Base-by-base conservation (phyloP, 2,329 filamentous ascomycete genomes). In the Neoascochyta sp. region DNA sequence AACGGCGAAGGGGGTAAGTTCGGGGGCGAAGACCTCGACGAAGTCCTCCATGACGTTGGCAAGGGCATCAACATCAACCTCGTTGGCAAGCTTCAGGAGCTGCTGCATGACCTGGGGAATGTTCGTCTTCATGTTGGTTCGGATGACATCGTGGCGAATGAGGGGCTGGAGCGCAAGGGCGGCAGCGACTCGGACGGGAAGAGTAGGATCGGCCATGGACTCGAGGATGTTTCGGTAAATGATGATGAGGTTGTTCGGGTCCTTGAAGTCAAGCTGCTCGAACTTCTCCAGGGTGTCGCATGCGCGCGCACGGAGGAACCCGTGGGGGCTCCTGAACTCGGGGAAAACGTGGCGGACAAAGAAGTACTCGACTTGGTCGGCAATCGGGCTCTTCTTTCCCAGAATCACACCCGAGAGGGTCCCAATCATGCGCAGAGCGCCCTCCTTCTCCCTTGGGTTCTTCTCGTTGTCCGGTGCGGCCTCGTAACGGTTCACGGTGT, bases 31-130 rank as follows among this genome's bases (percentile, higher is more conserved):
- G 3, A 96, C 89, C 64, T 98, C 92, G 24, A 98, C 92, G 58
- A 98, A 98, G 58, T 98, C 92, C 65, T 98, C 92, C 92, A 98
- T 98, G 21, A 98, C 92, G 55, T 96, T 96, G 13, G 92, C 90
- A 22, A 98, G 73, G 4, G 92, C 89, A 63, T 98, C 92, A 26
- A 98, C 90, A 58, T 98, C 92, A 36, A 93, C 92, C 66, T 98
- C 92, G 57, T 98, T 98, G 16, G 92, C 90, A 34, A 98, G 72
- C 69, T 96, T 96, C 32, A 98, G 74, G 9, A 98, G 75, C 65
- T 98, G 90, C 67, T 96, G 93, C 92, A 98, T 98, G 55, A 98
- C 96, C 54, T 94, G 93, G 10, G 92, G 89, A 47, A 98, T 98
- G 62, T 89, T 95, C 56, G 89, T 81, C 66, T 95, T 89, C 92